These are phyloP conservation scores for Fulvia fulva DNA, from an alignment of 2,329 filamentous ascomycete species.

Conservation along the genomic window DNA sequence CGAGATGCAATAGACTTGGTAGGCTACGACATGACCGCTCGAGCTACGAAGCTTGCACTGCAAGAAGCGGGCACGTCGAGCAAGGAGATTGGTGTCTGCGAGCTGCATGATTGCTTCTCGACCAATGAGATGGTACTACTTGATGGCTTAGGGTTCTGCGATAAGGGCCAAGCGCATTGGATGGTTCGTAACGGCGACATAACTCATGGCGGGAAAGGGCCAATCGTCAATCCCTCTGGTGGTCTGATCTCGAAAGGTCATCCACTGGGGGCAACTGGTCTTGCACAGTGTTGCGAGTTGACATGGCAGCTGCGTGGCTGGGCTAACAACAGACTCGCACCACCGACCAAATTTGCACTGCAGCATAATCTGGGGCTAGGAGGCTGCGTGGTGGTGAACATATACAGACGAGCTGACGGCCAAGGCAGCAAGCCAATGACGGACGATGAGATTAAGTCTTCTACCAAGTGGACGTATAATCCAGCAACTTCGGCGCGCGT, in stretches of 20 bases:
- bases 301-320: conserved; percentile 90
- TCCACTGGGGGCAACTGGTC: conserved; percentile 83
- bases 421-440: conserved; percentile 57
- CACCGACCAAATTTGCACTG: conserved; percentile 62
- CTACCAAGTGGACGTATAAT: conserved; percentile 73
- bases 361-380: conserved; percentile 94
- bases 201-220: conserved; percentile 74
- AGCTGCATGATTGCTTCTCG: conserved; percentile 95
- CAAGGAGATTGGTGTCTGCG: conserved; percentile 73
- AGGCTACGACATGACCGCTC: conserved; percentile 77
- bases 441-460: conserved; percentile 57
- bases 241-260: conserved; percentile 95
- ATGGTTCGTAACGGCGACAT: conserved; percentile 83
- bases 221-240: conserved; percentile 79
- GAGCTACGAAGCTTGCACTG: conserved; percentile 65
- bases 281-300: conserved; percentile 93
- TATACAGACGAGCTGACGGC: conserved; percentile 82
- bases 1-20: conserved; percentile 79
- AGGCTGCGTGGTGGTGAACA: conserved; percentile 83
- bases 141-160: conserved; percentile 74
- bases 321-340: conserved; percentile 81
- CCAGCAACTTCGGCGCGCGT: conserved; percentile 70
- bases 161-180: conserved; percentile 81
- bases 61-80: conserved; percentile 65
- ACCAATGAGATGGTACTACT: conserved; percentile 90